Evolutionary conservation across 192 early-diverging fungal species (phyloP), one percentile per base, ranked within the genome.

Genomic region (Allomyces macrogynus): DNA sequence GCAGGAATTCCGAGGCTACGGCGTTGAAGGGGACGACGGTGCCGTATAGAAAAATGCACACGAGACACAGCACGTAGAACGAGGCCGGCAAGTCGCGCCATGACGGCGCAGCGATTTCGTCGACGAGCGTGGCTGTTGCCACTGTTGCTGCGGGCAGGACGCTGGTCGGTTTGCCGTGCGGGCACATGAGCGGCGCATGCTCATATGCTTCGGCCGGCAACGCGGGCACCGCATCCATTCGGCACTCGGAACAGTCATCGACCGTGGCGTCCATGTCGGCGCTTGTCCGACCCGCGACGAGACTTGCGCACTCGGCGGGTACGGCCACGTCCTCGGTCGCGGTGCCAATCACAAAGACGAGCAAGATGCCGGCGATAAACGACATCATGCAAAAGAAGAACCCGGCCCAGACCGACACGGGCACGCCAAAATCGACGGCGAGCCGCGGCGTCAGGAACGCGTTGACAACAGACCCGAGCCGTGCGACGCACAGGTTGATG

Each of bases 21-120:
- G 85, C 83, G 64, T 75, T 81, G 66, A 86, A 86, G 1, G 84
- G 81, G 7, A 80, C 72, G 4, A 77, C 70, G 1, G 81, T 71
- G 62, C 80, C 80, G 69, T 83, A 77, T 1, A 84, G 65, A 27
- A 71, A 23, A 24, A 86, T 74, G 0, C 75, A 76, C 10, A 74
- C 64, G 11, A 72, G n/a, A 63, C 78, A 81, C 10, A 85, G 67
- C 8, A 79, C 44, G 79, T 79, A 85, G 63, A 81, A 80, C 24
- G 64, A 61, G 32, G 43, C 63, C 7, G 64, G 67, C 44, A 82
- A 71, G 5, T 63, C 70, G 0, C 49, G 23, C 64, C 64, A 60
- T 14, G 27, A 22, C 14, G 68, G 67, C 44, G 62, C 0, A 10
- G 57, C 67, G 7, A 40, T 40, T 8, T 40, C 32, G 32, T 40